Percentiles rank a stretch among this genome's conserved stretches.
These are phyloP conservation scores for Trametes cubensis DNA, from an alignment of 768 basidiomycete genomes.

Conservation along the genomic window DNA sequence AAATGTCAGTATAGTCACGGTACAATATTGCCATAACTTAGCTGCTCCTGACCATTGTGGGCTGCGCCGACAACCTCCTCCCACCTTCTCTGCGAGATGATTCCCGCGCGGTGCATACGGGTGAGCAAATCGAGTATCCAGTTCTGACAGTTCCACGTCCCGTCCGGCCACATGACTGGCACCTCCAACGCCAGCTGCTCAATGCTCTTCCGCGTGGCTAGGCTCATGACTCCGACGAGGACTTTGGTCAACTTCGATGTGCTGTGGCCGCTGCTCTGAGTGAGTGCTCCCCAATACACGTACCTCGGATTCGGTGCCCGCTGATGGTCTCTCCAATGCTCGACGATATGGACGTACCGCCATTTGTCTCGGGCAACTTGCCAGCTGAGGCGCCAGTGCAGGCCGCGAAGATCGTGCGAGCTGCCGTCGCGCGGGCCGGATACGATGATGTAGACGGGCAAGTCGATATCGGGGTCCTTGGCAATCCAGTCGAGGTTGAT, in stretches of 20 bases:
- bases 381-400: constrained; percentile 6
- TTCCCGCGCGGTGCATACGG: background rate
- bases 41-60: background rate
- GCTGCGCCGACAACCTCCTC: background rate
- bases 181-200: background rate
- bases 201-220: background rate
- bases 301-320: background rate
- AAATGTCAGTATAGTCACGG: no score
- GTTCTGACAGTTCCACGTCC: constrained; percentile 7
- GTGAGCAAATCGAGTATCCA: background rate
- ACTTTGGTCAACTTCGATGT: background rate
- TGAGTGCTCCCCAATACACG: constrained; percentile 1
- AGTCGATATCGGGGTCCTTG: background rate
- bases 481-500: background rate
- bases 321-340: background rate
- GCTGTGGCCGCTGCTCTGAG: background rate
- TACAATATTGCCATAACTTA: no score
- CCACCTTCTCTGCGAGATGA: background rate
- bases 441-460: constrained; percentile 5
- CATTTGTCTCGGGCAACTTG: background rate
- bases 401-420: background rate
- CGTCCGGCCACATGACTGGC: constrained; percentile 1
- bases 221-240: background rate
- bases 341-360: constrained; percentile 3
- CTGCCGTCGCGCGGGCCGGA: background rate